Base-by-base conservation (phyloP, 1,139 yeast genomes). In the Geotrichum citri-aurantii region DNA sequence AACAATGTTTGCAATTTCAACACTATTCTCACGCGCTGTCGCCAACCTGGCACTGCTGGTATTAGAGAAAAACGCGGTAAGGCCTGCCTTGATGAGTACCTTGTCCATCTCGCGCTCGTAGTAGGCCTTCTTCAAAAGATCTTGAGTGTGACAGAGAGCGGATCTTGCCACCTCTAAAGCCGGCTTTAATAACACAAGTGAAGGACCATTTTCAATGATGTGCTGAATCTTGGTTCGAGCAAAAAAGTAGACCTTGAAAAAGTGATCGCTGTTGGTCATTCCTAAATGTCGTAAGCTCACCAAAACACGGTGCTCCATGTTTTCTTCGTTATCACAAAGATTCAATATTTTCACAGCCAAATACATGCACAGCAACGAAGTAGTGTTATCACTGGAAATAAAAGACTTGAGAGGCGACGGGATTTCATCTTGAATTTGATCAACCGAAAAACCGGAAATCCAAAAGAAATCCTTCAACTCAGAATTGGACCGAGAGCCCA, bases 311-410 rank as follows among this genome's bases (percentile, higher is more conserved):
- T 78, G 66, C 57, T 79, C 83, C 60, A 81, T 76, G 7, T 76
- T 73, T 57, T 82, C 85, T 66, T 80, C 82, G 10, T 79, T 79
- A 0, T 79, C 72, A 6, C 80, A 80, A 1, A 78, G 71, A 40
- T 75, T 76, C 70, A 83, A 85, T 60, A 81, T 78, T 50, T 74
- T 72, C 0, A 86, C 79, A 11, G 83, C 83, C 61, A 84, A 81
- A 58, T 79, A 75, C 56, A 84, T 69, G 0, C 82, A 73, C 48
- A 83, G 65, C 48, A 75, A 74, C 0, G 89, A 75, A 31, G 73
- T 73, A 1, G 75, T 73, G 52, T 1, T 76, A 61, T 31, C 77
- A 79, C 7, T 76, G 68, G 3, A 75, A 24, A 57, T 19, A 85
- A 19, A 83, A 84, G 44, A 81, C 64, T 44, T 87, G 64, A 51